Evolutionary conservation across 2,329 filamentous ascomycete species (phyloP).

Genomic region (Fusarium buharicum): DNA sequence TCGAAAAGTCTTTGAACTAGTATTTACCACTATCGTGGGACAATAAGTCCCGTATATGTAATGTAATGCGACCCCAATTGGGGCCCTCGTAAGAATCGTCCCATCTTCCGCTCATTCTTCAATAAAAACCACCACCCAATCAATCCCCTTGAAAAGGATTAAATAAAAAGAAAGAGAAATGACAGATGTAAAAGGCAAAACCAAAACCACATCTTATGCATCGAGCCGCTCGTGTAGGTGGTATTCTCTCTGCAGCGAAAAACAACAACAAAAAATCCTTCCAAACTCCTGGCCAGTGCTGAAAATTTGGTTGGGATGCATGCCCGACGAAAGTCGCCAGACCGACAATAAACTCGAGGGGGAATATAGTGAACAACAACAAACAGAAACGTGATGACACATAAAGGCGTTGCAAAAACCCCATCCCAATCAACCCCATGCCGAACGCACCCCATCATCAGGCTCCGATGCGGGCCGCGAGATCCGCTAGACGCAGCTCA

Average conservation of each 20-base stretch:
- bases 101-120: constrained; percentile 44
- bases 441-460: constrained; percentile 18
- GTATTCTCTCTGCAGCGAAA: constrained; percentile 33
- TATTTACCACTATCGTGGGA: constrained; percentile 46
- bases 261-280: constrained; percentile 34
- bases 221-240: constrained; percentile 45
- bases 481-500: constrained; percentile 36
- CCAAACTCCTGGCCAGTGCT: constrained; percentile 49
- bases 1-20: constrained; percentile 38
- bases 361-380: constrained; percentile 43
- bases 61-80: constrained; percentile 39
- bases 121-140: constrained; percentile 32
- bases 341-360: constrained; percentile 41
- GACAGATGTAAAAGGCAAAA: constrained; percentile 34
- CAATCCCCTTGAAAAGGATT: constrained; percentile 14
- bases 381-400: constrained; percentile 43
- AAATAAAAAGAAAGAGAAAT: constrained; percentile 37
- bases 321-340: constrained; percentile 28
- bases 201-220: constrained; percentile 39
- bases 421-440: constrained; percentile 24
- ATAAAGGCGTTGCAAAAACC: constrained; percentile 38
- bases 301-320: constrained; percentile 36
- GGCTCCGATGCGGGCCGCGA: constrained; percentile 17
- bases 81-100: constrained; percentile 44
- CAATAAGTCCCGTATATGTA: constrained; percentile 39